A percentile compares a stretch with the other conserved stretches of the same genome.
These are phyloP conservation scores for Pholiota molesta DNA, from an alignment of 768 basidiomycete genomes.

Conservation along the genomic window DNA sequence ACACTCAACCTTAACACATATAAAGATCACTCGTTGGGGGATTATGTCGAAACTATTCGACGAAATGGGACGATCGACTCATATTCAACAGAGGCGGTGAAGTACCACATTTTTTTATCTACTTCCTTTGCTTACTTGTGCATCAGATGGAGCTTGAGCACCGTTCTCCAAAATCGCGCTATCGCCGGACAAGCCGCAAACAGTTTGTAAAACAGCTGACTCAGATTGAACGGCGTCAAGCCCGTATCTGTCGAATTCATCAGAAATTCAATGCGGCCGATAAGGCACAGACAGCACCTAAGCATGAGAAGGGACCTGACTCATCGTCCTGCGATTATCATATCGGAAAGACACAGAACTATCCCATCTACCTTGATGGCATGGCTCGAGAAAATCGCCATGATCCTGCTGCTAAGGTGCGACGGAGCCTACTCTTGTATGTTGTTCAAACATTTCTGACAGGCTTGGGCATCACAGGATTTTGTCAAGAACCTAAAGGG, in stretches of 20 bases:
- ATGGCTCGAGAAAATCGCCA: too few species aligned
- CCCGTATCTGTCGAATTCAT: neutral
- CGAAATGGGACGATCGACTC: neutral
- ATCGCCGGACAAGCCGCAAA: neutral
- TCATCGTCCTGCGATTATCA: neutral
- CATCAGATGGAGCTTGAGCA: neutral
- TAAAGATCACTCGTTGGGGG: neutral
- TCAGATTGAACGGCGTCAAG: neutral
- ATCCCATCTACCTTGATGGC: neutral
- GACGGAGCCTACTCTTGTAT: too few species aligned
- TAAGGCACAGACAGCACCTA: neutral
- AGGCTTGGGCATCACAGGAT: neutral
- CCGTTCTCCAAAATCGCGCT: neutral
- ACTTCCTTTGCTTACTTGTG: too few species aligned
- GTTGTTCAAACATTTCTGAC: too few species aligned
- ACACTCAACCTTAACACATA: neutral
- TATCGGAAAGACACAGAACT: neutral
- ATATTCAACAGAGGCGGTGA: neutral
- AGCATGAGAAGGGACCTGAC: neutral
- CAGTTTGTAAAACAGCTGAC: neutral
- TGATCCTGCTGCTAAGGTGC: too few species aligned
- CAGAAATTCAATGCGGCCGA: neutral
- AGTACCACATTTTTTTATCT: neutral
- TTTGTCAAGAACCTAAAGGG: neutral
- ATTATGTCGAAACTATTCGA: slow-evolving; percentile 3